Base-by-base conservation (phyloP, 2,329 filamentous ascomycete species). In the Leptodontidium sp. region DNA sequence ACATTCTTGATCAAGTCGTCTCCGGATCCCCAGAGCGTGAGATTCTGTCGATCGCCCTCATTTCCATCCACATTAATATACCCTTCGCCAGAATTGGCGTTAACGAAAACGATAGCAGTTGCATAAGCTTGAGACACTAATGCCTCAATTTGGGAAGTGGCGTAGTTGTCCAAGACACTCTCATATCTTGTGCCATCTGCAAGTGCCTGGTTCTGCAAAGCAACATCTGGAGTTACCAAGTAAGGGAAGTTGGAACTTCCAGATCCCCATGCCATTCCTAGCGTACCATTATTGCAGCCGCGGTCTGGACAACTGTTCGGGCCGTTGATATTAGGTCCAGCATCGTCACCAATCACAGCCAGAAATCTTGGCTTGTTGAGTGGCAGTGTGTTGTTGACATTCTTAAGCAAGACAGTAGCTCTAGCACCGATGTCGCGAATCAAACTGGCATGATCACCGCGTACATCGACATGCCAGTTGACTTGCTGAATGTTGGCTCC, bases 381-480 rank as follows among this genome's bases (percentile, higher is more conserved):
- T 0, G 95, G 94, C 40, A 98, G 83, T 1, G 85, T 85, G 15
- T 90, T 89, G 3, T 84, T 82, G 6, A 80, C 84, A 80, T 98
- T 98, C 86, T 98, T 99, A 72, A 99, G 84, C 12, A 99, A 84
- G 7, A 99, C 94, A 2, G 91, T 94, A 17, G 92, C 93, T 79
- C 92, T 91, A 62, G 91, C 90, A 15, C 88, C 94, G 64, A 93
- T 86, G 73, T 93, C 87, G 43, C 94, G 90, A 71, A 97, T 95
- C 63, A 93, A 81, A 26, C 81, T 77, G 57, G 84, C 89, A 78
- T 98, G 94, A 66, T 95, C 85, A 52, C 81, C 86, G 65, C 90
- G 92, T n/a, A 97, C 95, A 76, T 98, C 90, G 29, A 97, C 88
- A 72, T 94, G 93, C 74, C 89, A 86, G 81, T 98, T 93, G 82